Base-by-base conservation (phyloP, 1,284 basidiomycete genomes). In the Cystobasidium slooffiae region DNA sequence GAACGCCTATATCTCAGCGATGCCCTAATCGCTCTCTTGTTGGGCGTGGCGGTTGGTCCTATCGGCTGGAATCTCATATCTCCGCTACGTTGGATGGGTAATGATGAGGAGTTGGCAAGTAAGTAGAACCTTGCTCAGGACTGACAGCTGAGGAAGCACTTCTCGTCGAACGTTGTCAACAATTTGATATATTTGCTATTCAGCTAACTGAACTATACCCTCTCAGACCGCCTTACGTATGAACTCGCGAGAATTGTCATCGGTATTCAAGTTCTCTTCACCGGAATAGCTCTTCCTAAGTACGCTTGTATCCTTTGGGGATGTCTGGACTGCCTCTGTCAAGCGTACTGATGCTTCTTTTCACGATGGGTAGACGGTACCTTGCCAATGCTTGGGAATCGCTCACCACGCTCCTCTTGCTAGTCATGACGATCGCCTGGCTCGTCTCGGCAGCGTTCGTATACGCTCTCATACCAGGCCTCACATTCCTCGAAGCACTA, bases 391-490 rank as follows among this genome's bases (percentile, higher is more conserved):
- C 82, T 31, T 79, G 76, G 69, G 59, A 78, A 39, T 82, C 81
- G 8, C 78, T 84, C 44, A 58, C 63, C 47, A 79, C 83, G 8
- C 76, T 84, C 47, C 78, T 84, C 8, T 66, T 81, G 8, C 78
- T 79, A 1, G 79, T 84, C 73, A 84, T 84, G 83, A 83, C 82
- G 1, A 41, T 75, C 10, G 82, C 81, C 20, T 84, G 83, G 83
- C 82, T 84, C 65, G 76, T 81, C 16, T 80, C 80, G 0, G 82
- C 80, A 0, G 75, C 81, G 5, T 78, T 84, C 53, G 78, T 84
- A 58, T 81, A 80, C 77, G 81, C 77, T 1, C 70, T 84, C 22
- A 78, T 84, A 31, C 81, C 80, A 9, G 69, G 76, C 39, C 69
- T 84, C 47, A 82, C 81, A 16, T 84, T 46, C 56, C 37, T 69